phyloP scores from a whole-genome alignment of 768 basidiomycete species.

The Rhizopogon vinicolor region DNA sequence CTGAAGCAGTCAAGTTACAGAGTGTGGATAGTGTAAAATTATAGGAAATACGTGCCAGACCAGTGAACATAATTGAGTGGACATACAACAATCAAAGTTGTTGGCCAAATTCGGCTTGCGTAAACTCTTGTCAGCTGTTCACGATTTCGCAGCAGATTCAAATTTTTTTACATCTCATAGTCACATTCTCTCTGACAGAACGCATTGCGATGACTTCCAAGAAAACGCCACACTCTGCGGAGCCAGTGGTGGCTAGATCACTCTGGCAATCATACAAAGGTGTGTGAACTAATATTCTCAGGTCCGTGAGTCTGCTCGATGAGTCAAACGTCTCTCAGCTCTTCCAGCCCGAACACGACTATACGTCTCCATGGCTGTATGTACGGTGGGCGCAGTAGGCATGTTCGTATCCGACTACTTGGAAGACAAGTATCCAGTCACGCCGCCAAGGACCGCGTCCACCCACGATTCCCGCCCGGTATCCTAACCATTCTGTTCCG shows the following conservation, averaged over 20 bases:
- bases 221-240: slow-evolving; percentile 4
- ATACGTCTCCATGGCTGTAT: slow-evolving; percentile 44
- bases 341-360: slow-evolving; percentile 52
- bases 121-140: not conserved
- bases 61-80: slow-evolving; percentile 61
- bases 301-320: slow-evolving; percentile 6
- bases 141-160: not conserved
- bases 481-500: not conserved
- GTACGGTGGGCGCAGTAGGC: slow-evolving; percentile 42
- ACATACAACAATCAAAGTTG: too few species aligned
- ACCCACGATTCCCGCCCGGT: not conserved
- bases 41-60: slow-evolving; percentile 49
- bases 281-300: slow-evolving; percentile 9
- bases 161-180: not conserved
- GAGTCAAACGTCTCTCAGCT: slow-evolving; percentile 27
- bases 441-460: not conserved
- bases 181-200: not conserved
- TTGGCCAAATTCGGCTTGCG: not conserved
- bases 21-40: not conserved
- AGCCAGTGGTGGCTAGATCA: slow-evolving; percentile 13
- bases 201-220: not conserved
- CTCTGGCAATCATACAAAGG: slow-evolving; percentile 45
- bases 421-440: slow-evolving; percentile 35
- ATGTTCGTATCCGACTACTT: slow-evolving; percentile 46
- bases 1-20: slow-evolving; percentile 34